Evolutionary conservation across 345 rosid species (phyloP).

Genomic region (Bruguiera parviflora): DNA sequence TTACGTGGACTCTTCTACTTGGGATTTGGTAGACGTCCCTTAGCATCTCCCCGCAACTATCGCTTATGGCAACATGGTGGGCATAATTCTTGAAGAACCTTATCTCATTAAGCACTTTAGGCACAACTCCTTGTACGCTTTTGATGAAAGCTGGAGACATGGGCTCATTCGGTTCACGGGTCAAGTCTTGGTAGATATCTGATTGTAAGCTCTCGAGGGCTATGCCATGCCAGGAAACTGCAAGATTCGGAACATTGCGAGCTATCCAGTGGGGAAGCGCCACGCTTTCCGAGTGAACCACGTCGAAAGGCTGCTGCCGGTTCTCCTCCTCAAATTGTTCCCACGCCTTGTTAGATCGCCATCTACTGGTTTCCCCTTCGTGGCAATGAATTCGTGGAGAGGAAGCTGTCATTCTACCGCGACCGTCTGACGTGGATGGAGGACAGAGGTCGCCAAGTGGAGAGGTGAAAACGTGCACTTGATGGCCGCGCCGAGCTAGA

Average conservation of each 20-base stretch:
- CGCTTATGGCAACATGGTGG: slow-evolving; percentile 86
- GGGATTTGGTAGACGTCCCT: slow-evolving; percentile 91
- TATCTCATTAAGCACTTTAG: slow-evolving; percentile 71
- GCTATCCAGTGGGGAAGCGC: slow-evolving; percentile 80
- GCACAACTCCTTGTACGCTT: slow-evolving; percentile 56
- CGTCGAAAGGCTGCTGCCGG: slow-evolving; percentile 54
- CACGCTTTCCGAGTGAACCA: slow-evolving; percentile 86
- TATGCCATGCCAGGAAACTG: slow-evolving; percentile 92
- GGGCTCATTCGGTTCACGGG: slow-evolving; percentile 57
- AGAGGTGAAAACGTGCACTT: slow-evolving; percentile 80
- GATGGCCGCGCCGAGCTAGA: slow-evolving; percentile 74
- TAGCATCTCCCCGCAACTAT: slow-evolving; percentile 93
- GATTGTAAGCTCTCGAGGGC: slow-evolving; percentile 86
- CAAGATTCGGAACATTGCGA: slow-evolving; percentile 54
- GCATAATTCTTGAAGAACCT: slow-evolving; percentile 75
- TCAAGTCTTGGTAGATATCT: slow-evolving; percentile 67
- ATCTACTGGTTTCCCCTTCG: slow-evolving; percentile 68
- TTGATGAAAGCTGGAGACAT: slow-evolving; percentile 47
- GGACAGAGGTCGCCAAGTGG: slow-evolving; percentile 34
- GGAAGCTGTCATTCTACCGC: not conserved
- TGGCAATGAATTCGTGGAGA: slow-evolving; percentile 57
- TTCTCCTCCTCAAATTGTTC: slow-evolving; percentile 69
- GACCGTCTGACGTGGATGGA: not conserved
- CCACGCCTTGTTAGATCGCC: slow-evolving; percentile 83
- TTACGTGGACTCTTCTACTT: slow-evolving; percentile 71